Percentiles rank a stretch among this genome's conserved stretches.
phyloP scores from a whole-genome alignment of 345 rosid species.

The Camelina sativa region DNA sequence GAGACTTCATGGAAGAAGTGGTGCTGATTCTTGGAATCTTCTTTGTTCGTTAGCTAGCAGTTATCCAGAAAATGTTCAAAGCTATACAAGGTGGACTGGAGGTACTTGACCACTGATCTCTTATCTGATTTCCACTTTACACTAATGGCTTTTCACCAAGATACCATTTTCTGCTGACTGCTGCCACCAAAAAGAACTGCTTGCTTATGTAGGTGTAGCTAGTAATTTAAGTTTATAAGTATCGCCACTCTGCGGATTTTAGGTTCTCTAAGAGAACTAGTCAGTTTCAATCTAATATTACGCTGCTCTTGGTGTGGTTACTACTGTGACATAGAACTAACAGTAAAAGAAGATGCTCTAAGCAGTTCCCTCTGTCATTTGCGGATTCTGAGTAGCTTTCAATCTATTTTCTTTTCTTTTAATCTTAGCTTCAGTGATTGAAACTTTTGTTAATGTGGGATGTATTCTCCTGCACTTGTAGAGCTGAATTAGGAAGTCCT shows the following conservation, averaged over 20 bases:
- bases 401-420: not conserved
- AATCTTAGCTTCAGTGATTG: not conserved
- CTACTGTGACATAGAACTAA: not conserved
- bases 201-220: conserved; percentile 16
- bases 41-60: not conserved
- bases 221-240: not conserved
- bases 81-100: conserved; percentile 1
- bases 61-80: conserved; percentile 10
- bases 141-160: not conserved
- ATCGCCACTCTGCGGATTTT: not conserved
- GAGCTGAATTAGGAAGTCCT: conserved; percentile 5
- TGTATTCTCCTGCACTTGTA: conserved; percentile 11
- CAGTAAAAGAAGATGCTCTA: not conserved
- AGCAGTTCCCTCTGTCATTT: not conserved
- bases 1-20: conserved; percentile 45
- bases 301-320: conserved; percentile 12
- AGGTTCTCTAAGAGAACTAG: conserved; percentile 2
- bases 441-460: not conserved
- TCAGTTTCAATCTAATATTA: not conserved
- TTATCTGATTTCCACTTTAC: not conserved
- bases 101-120: conserved; percentile 16
- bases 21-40: conserved; percentile 10
- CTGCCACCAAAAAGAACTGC: conserved; percentile 5
- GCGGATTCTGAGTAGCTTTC: not conserved
- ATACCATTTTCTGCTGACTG: not conserved